Conservation (phyloP, 169 alveolate genomes). For the Babesia ovis region DNA sequence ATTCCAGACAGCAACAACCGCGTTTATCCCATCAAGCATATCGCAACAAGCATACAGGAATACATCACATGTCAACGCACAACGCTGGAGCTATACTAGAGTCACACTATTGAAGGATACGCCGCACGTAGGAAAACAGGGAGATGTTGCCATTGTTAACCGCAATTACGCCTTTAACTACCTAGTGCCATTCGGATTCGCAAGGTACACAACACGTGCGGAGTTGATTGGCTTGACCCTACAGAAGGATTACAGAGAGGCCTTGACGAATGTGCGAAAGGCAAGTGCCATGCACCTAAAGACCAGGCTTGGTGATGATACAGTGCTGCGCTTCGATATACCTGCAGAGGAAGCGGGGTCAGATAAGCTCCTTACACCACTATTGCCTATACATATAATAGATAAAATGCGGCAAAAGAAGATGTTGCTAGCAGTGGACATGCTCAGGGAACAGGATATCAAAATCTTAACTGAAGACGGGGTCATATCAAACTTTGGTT, state of each 20-base stretch:
- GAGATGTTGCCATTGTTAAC: conserved; percentile 54
- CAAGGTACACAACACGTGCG: conserved; percentile 64
- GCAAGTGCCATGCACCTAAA: conserved; percentile 60
- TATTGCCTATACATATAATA: conserved; percentile 55
- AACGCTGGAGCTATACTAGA: conserved; percentile 41
- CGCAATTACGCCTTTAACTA: conserved; percentile 64
- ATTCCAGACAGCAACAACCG: background rate
- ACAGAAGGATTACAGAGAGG: conserved; percentile 57
- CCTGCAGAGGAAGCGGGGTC: conserved; percentile 43
- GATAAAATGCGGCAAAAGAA: conserved; percentile 28
- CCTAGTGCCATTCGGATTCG: conserved; percentile 70
- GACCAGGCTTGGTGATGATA: conserved; percentile 44
- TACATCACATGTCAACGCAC: conserved; percentile 19
- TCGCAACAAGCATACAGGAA: background rate
- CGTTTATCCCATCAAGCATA: background rate
- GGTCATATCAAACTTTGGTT: conserved; percentile 40
- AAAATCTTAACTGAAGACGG: conserved; percentile 54
- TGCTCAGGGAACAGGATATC: conserved; percentile 67
- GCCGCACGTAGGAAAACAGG: conserved; percentile 66
- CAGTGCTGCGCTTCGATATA: conserved; percentile 44
- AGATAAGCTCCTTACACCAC: conserved; percentile 28
- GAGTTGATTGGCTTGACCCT: conserved; percentile 57
- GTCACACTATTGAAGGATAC: conserved; percentile 67
- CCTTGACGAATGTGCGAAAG: conserved; percentile 52
- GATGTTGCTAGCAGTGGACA: conserved; percentile 50